phyloP scores from a whole-genome alignment of 345 rosid species.

The Arabidopsis suecica region DNA sequence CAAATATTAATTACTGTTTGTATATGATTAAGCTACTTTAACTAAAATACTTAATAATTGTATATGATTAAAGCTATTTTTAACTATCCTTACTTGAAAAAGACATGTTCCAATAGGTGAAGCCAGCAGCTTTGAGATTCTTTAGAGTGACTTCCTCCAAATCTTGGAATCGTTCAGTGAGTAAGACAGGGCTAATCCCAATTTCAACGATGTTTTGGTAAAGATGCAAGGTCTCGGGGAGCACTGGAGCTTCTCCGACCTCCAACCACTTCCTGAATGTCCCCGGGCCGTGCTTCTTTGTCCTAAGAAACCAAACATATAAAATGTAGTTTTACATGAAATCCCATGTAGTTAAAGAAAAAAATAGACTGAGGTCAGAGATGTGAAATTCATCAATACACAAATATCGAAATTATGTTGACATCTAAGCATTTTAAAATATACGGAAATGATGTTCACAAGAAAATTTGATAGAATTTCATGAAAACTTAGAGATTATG shows the following conservation, averaged over 20 bases:
- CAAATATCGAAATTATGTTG: no score
- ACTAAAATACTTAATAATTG: not conserved
- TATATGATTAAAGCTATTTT: not conserved
- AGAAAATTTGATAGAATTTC: no score
- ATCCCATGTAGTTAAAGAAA: no score
- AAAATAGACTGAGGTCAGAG: no score
- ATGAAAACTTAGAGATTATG: no score
- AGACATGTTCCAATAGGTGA: constrained; percentile 48
- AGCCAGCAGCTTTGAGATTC: constrained; percentile 51
- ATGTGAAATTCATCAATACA: no score
- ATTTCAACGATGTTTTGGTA: constrained; percentile 43
- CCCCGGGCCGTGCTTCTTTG: constrained; percentile 21
- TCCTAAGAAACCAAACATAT: not conserved
- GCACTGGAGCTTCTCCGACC: constrained; percentile 46
- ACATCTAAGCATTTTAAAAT: no score
- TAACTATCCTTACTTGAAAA: constrained; percentile 40
- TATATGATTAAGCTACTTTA: no score
- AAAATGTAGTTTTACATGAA: no score
- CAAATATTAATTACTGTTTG: not conserved
- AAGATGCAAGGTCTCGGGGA: constrained; percentile 45
- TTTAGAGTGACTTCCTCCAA: constrained; percentile 26
- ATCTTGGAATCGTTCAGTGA: constrained; percentile 45
- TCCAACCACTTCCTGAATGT: constrained; percentile 19
- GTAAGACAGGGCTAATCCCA: constrained; percentile 46
- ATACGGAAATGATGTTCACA: no score